A percentile compares a stretch with the other conserved stretches of the same genome.
Conservation (phyloP, 2,329 filamentous ascomycete genomes). For the Didymella keratinophila region DNA sequence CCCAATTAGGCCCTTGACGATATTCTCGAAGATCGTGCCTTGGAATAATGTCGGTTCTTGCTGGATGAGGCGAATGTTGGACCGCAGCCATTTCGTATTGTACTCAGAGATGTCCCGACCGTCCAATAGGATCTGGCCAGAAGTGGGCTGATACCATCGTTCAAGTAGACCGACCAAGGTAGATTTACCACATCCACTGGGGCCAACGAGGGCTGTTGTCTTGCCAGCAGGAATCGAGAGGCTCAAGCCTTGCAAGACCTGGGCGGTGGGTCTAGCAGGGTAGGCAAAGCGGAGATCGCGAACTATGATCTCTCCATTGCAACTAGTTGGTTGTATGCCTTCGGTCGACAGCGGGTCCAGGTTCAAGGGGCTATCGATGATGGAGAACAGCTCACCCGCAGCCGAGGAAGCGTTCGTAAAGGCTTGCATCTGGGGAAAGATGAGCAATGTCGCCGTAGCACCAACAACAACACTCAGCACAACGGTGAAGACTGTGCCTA, state of each 20-base stretch:
- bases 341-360: slow-evolving; percentile 61
- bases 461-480: slow-evolving; percentile 52
- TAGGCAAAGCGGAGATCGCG: slow-evolving; percentile 93
- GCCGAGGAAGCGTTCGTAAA: slow-evolving; percentile 26
- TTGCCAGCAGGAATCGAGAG: slow-evolving; percentile 63
- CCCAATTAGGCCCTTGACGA: slow-evolving; percentile 77
- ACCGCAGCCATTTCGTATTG: slow-evolving; percentile 87
- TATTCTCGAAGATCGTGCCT: slow-evolving; percentile 87
- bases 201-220: slow-evolving; percentile 74
- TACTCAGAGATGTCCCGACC: slow-evolving; percentile 72
- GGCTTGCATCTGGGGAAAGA: slow-evolving; percentile 88
- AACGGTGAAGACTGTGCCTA: slow-evolving; percentile 61
- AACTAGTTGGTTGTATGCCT: slow-evolving; percentile 3
- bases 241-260: slow-evolving; percentile 56
- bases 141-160: slow-evolving; percentile 80
- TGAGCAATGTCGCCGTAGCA: slow-evolving; percentile 39
- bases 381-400: slow-evolving; percentile 43
- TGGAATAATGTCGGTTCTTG: slow-evolving; percentile 92
- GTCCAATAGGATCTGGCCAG: slow-evolving; percentile 31
- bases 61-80: slow-evolving; percentile 88
- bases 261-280: slow-evolving; percentile 82
- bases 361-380: slow-evolving; percentile 79
- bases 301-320: slow-evolving; percentile 90
- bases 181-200: slow-evolving; percentile 82
- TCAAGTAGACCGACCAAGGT: slow-evolving; percentile 90